phyloP scores from a whole-genome alignment of 441 rosid species.

The Euphorbia schlechtendalii region DNA sequence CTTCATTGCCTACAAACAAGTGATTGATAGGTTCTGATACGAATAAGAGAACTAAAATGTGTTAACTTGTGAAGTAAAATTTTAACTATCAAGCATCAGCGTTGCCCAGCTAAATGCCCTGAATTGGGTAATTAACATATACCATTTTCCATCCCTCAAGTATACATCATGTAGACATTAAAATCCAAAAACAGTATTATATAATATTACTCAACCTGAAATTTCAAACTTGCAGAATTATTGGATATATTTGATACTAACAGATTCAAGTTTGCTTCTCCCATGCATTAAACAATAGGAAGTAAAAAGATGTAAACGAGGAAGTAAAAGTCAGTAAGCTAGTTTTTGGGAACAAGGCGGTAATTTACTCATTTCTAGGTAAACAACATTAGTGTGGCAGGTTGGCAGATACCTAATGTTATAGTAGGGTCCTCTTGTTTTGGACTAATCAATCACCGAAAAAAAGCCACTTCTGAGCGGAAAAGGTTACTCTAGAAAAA shows the following conservation, averaged over 20 bases:
- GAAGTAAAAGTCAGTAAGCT: not conserved
- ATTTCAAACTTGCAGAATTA: not conserved
- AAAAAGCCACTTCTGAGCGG: not conserved
- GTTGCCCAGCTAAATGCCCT: not conserved
- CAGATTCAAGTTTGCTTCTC: no score
- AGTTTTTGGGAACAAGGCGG: not conserved
- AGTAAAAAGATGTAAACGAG: not conserved
- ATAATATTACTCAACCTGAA: not conserved
- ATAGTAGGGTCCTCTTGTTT: not conserved
- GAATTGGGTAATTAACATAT: not conserved
- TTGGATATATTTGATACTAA: not conserved
- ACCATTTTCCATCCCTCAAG: not conserved
- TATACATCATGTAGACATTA: not conserved
- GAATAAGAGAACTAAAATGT: not conserved
- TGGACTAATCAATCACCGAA: not conserved
- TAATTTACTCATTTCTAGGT: not conserved
- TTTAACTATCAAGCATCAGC: not conserved
- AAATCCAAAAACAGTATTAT: no score
- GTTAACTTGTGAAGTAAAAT: not conserved
- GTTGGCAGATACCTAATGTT: not conserved
- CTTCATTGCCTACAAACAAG: slow-evolving; percentile 41
- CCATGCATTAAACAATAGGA: not conserved
- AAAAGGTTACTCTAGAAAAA: not conserved
- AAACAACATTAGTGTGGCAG: not conserved
- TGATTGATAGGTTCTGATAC: not conserved